A percentile compares a stretch with the other conserved stretches of the same genome.
Conservation (phyloP, 2,329 filamentous ascomycete genomes). For the Phialophora expanda region DNA sequence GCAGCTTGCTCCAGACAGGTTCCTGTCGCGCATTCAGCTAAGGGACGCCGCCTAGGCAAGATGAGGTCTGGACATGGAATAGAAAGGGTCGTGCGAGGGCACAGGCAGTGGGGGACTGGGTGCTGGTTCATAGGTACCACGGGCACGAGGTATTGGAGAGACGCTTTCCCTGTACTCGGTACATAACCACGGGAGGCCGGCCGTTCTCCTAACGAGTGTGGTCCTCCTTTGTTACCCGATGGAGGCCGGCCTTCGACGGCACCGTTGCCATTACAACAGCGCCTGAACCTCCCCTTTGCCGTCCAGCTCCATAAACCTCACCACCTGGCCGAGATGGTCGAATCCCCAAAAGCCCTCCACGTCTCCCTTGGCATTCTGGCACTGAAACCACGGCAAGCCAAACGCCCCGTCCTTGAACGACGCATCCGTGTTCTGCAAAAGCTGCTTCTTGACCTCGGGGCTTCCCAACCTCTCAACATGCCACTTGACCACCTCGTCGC, state of each 20-base stretch:
- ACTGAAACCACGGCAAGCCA: constrained; percentile 65
- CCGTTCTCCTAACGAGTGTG: not conserved
- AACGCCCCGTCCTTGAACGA: constrained; percentile 63
- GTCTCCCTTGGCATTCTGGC: constrained; percentile 59
- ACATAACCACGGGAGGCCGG: too few relatives aligned
- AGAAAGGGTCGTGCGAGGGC: too few relatives aligned
- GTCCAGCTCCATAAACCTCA: constrained; percentile 60
- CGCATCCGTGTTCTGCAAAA: constrained; percentile 57
- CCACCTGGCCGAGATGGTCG: constrained; percentile 63
- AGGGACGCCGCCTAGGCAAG: too few relatives aligned
- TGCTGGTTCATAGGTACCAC: too few relatives aligned
- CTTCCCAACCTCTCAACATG: constrained; percentile 18
- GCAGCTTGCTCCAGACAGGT: too few relatives aligned
- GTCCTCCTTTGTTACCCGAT: not conserved
- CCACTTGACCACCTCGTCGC: constrained; percentile 48
- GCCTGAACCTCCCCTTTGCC: constrained; percentile 28
- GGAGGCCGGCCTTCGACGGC: not conserved
- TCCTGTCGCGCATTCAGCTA: too few relatives aligned
- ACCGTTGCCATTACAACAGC: constrained; percentile 22
- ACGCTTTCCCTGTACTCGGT: too few relatives aligned
- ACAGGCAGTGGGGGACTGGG: too few relatives aligned
- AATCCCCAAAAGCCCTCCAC: constrained; percentile 65
- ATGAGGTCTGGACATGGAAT: too few relatives aligned
- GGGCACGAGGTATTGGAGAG: too few relatives aligned
- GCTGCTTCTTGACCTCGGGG: constrained; percentile 48